phyloP scores from a whole-genome alignment of 164 flowering plant genomes.

The Piper longum region DNA sequence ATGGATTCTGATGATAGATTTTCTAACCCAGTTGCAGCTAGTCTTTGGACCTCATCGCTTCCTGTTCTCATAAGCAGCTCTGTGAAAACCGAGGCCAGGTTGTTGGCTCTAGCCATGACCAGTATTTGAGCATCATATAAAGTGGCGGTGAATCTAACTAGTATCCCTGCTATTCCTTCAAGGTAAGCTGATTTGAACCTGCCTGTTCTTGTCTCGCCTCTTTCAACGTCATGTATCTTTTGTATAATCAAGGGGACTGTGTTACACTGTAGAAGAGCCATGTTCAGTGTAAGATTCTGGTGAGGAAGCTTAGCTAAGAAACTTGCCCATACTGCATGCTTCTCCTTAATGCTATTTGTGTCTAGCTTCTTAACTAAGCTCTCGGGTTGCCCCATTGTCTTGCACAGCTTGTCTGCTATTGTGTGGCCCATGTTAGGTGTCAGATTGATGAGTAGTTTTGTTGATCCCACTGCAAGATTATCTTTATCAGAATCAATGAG shows the following conservation, averaged over 20 bases:
- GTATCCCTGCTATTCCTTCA: constrained; percentile 64
- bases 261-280: constrained; percentile 35
- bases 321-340: constrained; percentile 41
- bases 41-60: constrained; percentile 58
- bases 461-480: constrained; percentile 40
- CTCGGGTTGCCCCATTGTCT: constrained; percentile 52
- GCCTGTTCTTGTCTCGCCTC: constrained; percentile 35
- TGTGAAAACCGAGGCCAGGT: constrained; percentile 42
- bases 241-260: constrained; percentile 30
- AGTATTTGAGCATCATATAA: constrained; percentile 46
- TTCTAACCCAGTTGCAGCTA: constrained; percentile 56
- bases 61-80: constrained; percentile 39
- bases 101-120: constrained; percentile 29
- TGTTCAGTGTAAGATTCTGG: constrained; percentile 49
- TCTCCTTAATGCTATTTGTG: constrained; percentile 30
- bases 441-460: constrained; percentile 40
- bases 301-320: constrained; percentile 60
- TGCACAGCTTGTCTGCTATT: constrained; percentile 50
- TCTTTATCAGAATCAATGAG: constrained; percentile 45
- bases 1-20: constrained; percentile 49
- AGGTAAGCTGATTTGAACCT: constrained; percentile 38
- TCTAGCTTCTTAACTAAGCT: constrained; percentile 28
- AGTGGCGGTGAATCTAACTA: constrained; percentile 63
- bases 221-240: constrained; percentile 29
- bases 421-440: constrained; percentile 53